Evolutionary conservation across 495 filamentous ascomycete genomes (phyloP), one percentile per base, ranked within the genome.

Genomic region (Podospora anserina): DNA sequence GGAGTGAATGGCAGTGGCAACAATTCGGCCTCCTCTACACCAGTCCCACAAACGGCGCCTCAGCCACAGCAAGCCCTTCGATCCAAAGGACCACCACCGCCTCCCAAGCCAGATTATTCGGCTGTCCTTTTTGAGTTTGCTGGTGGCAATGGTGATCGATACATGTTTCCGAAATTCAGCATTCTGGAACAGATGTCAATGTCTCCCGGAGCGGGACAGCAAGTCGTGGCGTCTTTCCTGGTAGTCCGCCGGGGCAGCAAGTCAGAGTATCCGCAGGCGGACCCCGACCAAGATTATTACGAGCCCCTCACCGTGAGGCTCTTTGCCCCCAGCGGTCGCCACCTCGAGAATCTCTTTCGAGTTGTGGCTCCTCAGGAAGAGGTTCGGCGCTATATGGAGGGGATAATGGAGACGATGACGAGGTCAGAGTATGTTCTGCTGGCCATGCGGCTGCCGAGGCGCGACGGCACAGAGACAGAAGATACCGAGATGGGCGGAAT

Each of bases 281-380:
- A 87, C 63, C 83, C 82, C 20, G 82, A 65, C 67, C 84, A 76
- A 78, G 92, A 94, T 68, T 96, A 95, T 79, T 97, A 96, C 76
- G 92, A 97, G 72, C 92, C 94, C 2, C 83, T 97, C 32, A 97
- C 95, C 0, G 87, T 96, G 65, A 88, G 91, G 60, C 83, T 96
- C 58, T 86, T 86, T 69, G 83, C 89, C 20, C 80, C 84, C 19
- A 85, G 87, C 60, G 82, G 86, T 9, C 85, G 86, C 66, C 82
- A 90, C 54, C 84, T 96, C 5, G 89, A 93, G 59, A 84, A 87
- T n/a, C 77, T 97, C n/a, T 81, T 84, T 44, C 87, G 87, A 18
- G 88, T 92, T n/a, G 91, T 96, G 23, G 90, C 89, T 57, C 90
- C 91, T 16, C 79, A 84, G 32, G 90, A 93, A 0, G 92, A 94